A percentile compares a stretch with the other conserved stretches of the same genome.
phyloP scores from a whole-genome alignment of 2,329 filamentous ascomycete genomes.

The Sphaerulina musiva region DNA sequence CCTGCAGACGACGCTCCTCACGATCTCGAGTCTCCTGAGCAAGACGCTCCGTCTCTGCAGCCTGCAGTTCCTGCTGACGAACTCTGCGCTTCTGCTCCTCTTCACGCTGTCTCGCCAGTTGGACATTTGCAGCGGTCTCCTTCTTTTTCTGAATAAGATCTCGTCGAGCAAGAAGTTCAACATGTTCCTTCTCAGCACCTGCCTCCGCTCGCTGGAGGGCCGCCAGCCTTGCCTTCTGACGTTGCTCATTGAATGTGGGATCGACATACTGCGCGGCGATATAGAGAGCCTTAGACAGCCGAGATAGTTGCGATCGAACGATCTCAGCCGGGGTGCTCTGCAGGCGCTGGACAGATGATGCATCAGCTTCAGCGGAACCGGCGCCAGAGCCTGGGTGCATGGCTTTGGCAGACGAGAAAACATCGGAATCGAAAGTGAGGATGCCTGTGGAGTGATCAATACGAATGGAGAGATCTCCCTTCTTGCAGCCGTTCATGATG shows the following conservation, averaged over 20 bases:
- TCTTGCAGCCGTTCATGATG: slow-evolving; percentile 99
- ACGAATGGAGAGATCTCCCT: slow-evolving; percentile 92
- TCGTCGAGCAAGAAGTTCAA: slow-evolving; percentile 75
- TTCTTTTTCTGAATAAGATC: slow-evolving; percentile 94
- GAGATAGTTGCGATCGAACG: slow-evolving; percentile 86
- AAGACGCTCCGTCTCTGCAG: slow-evolving; percentile 82
- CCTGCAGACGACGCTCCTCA: slow-evolving; percentile 76
- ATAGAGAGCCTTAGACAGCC: slow-evolving; percentile 83
- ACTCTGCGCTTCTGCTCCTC: slow-evolving; percentile 82
- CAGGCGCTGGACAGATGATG: slow-evolving; percentile 80
- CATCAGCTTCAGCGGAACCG: slow-evolving; percentile 81
- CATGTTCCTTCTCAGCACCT: slow-evolving; percentile 87
- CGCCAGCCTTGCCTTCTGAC: slow-evolving; percentile 68
- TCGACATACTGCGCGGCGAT: slow-evolving; percentile 96
- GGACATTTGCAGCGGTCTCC: slow-evolving; percentile 82
- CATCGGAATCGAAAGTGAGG: slow-evolving; percentile 93
- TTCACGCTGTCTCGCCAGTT: slow-evolving; percentile 85
- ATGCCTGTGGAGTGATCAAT: slow-evolving; percentile 94
- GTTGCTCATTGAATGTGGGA: slow-evolving; percentile 75
- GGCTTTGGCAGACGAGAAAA: slow-evolving; percentile 95
- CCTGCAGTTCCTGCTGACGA: slow-evolving; percentile 78
- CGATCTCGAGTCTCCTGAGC: slow-evolving; percentile 89
- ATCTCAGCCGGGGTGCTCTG: slow-evolving; percentile 98
- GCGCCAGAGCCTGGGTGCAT: slow-evolving; percentile 75
- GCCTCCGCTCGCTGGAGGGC: slow-evolving; percentile 76